Evolutionary conservation across 169 alveolate genomes (phyloP).

Genomic region (Amoebophrya sp.): DNA sequence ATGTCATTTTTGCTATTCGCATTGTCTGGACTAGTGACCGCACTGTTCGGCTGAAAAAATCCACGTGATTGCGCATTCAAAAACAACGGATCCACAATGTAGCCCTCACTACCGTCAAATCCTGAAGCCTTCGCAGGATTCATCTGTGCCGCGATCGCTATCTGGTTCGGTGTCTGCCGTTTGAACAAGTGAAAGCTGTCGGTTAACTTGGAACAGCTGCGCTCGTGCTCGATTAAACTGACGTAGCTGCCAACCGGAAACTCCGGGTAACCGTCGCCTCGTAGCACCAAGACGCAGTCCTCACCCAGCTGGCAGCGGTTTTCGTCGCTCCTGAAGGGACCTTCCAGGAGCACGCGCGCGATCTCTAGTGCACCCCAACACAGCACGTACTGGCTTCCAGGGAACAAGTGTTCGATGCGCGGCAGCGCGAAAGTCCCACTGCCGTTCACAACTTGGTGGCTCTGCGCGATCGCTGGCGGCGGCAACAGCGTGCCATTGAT

Average conservation of each 20-base stretch:
- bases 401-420: neutral
- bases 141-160: neutral
- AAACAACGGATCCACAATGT: neutral
- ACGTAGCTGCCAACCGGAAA: constrained; percentile 4
- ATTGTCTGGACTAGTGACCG: neutral
- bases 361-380: neutral
- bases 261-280: neutral
- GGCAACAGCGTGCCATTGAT: neutral
- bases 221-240: neutral
- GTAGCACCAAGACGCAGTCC: neutral
- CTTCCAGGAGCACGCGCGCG: neutral
- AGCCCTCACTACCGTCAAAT: neutral
- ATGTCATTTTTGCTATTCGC: too few relatives aligned
- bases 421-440: neutral
- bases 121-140: neutral
- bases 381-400: neutral
- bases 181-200: neutral
- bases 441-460: neutral
- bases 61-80: neutral
- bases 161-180: neutral
- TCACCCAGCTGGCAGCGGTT: neutral
- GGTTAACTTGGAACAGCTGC: neutral
- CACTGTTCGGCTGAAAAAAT: neutral
- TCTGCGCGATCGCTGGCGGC: neutral
- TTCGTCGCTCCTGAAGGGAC: neutral